These are phyloP conservation scores for Tulasnella sp. DNA, from an alignment of 768 basidiomycete species.

Conservation along the genomic window DNA sequence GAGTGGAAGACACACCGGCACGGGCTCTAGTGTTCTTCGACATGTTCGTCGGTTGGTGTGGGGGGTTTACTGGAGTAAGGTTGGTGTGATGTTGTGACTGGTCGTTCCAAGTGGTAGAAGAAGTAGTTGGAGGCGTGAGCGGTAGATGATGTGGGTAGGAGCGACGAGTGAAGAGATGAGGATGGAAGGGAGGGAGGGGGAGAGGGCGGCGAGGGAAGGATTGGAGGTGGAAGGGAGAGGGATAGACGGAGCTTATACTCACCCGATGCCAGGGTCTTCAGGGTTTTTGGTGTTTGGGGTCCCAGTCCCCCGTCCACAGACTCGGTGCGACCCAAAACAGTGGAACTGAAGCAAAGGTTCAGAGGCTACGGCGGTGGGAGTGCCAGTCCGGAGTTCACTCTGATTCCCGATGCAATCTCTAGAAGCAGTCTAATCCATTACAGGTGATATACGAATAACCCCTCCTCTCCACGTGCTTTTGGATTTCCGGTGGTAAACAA, in stretches of 20 bases:
- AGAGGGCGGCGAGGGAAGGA: slow-evolving; percentile 2
- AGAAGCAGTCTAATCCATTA: slow-evolving; percentile 6
- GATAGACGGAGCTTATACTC: background rate
- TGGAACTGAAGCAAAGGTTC: background rate
- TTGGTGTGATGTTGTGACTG: background rate
- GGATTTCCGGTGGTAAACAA: too few species aligned
- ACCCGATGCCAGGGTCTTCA: background rate
- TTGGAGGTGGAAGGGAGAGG: background rate
- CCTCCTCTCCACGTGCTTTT: background rate
- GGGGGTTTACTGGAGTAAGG: background rate
- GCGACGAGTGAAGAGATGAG: background rate
- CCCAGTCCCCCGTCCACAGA: background rate
- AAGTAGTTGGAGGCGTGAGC: background rate
- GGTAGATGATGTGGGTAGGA: background rate
- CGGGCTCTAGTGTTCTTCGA: slow-evolving; percentile 14
- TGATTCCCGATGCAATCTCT: slow-evolving; percentile 2
- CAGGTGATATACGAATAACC: background rate
- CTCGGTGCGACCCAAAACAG: background rate
- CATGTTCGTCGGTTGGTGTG: background rate
- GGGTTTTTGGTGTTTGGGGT: background rate
- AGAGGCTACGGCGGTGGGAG: background rate
- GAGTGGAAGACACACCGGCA: background rate
- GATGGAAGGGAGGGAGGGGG: background rate
- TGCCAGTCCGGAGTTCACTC: background rate
- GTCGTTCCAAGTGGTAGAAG: background rate